Evolutionary conservation across 1,139 yeast species (phyloP).

Genomic region (Candida neerlandica): DNA sequence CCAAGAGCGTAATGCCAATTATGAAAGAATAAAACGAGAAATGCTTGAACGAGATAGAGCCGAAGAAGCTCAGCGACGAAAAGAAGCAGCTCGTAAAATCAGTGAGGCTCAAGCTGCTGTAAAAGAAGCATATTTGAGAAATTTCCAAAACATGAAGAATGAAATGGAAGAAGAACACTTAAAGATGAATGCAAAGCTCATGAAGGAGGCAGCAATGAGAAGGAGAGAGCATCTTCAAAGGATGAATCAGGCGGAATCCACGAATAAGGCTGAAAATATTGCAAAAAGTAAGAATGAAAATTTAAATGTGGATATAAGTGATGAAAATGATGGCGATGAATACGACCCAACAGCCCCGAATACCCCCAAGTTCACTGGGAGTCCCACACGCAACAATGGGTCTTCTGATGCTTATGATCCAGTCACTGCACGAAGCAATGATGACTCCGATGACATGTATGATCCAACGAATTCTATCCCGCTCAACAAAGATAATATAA

Average conservation of each 20-base stretch:
- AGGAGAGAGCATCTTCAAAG: not conserved
- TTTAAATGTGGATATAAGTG: not conserved
- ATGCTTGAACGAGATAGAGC: constrained; percentile 15
- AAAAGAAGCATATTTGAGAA: not conserved
- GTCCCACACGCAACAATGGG: no score
- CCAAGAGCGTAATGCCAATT: constrained; percentile 14
- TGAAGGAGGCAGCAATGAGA: not conserved
- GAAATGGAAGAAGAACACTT: not conserved
- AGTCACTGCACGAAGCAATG: not conserved
- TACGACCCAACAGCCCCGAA: not conserved
- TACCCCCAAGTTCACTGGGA: not conserved
- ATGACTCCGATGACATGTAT: not conserved
- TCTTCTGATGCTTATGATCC: not conserved
- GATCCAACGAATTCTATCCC: not conserved
- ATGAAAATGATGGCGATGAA: not conserved
- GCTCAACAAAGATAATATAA: not conserved
- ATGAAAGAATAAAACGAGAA: constrained; percentile 14
- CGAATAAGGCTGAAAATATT: no score
- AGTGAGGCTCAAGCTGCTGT: not conserved
- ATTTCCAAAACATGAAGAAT: not conserved
- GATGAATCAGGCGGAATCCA: no score
- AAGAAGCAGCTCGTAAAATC: not conserved
- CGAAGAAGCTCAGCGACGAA: constrained; percentile 3
- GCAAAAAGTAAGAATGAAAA: no score
- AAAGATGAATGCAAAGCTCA: not conserved